Evolutionary conservation across 1,139 yeast genomes (phyloP).

Genomic region (Kazachstania sp.): DNA sequence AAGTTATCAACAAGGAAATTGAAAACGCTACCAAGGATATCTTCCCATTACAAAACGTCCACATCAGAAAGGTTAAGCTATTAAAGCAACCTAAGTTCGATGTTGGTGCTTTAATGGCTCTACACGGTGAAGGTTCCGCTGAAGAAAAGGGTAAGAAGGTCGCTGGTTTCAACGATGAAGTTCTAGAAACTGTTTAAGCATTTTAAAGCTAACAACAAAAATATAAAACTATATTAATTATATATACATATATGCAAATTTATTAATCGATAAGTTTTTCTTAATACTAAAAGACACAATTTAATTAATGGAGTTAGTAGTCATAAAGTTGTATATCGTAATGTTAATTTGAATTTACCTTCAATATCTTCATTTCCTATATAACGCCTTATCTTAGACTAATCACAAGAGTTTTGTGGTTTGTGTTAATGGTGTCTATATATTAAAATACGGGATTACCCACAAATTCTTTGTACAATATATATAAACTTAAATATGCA

Average conservation of each 20-base stretch:
- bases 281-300: background rate
- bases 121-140: conserved; percentile 80
- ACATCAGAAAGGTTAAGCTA: conserved; percentile 86
- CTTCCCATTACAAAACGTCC: conserved; percentile 86
- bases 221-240: conserved; percentile 5
- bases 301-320: no score
- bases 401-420: no score
- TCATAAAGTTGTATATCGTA: no score
- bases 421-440: no score
- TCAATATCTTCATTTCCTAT: no score
- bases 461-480: no score
- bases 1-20: conserved; percentile 84
- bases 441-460: no score
- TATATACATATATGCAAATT: conserved; percentile 6
- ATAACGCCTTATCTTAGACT: no score
- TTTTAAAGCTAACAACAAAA: conserved; percentile 7
- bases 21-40: conserved; percentile 78
- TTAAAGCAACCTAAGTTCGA: conserved; percentile 89
- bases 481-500: no score
- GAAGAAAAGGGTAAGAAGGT: conserved; percentile 92
- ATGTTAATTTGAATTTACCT: no score
- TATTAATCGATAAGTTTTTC: conserved; percentile 8
- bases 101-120: conserved; percentile 77
- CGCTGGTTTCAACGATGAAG: conserved; percentile 81
- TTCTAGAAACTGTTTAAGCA: conserved; percentile 70